Conservation (phyloP, 176 grass and related monocot genomes). For the Bothriochloa decipiens region DNA sequence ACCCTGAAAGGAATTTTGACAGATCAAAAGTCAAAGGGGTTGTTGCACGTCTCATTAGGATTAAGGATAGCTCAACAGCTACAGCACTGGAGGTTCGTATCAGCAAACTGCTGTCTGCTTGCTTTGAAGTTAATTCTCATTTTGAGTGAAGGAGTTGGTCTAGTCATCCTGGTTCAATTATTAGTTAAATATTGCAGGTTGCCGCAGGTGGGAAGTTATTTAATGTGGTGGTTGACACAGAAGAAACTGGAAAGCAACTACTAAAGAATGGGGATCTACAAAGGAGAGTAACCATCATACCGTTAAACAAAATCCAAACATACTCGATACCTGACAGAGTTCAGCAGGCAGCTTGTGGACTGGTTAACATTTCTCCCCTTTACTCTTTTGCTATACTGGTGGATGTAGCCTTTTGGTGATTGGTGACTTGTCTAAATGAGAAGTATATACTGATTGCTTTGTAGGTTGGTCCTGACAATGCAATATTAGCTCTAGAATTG, state of each 20-base stretch:
- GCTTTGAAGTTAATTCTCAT: slow-evolving; percentile 6
- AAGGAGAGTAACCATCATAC: slow-evolving; percentile 92
- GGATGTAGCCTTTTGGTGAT: slow-evolving; percentile 27
- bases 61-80: slow-evolving; percentile 87
- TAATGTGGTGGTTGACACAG: slow-evolving; percentile 92
- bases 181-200: slow-evolving; percentile 65
- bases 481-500: slow-evolving; percentile 75
- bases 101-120: background rate
- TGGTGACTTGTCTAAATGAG: slow-evolving; percentile 30
- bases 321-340: slow-evolving; percentile 64
- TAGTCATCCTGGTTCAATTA: slow-evolving; percentile 18
- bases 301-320: slow-evolving; percentile 89
- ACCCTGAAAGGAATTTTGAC: slow-evolving; percentile 88
- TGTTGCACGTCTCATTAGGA: slow-evolving; percentile 82
- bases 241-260: slow-evolving; percentile 88
- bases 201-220: slow-evolving; percentile 83
- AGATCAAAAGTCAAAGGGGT: slow-evolving; percentile 99
- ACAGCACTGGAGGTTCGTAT: slow-evolving; percentile 87
- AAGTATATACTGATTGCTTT: slow-evolving; percentile 30
- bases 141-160: slow-evolving; percentile 27
- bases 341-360: slow-evolving; percentile 72
- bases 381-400: slow-evolving; percentile 10
- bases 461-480: slow-evolving; percentile 84
- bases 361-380: slow-evolving; percentile 58
- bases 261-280: slow-evolving; percentile 69